These are phyloP conservation scores for Trichosporon ovoides DNA, from an alignment of 1,284 basidiomycete species.

Conservation along the genomic window DNA sequence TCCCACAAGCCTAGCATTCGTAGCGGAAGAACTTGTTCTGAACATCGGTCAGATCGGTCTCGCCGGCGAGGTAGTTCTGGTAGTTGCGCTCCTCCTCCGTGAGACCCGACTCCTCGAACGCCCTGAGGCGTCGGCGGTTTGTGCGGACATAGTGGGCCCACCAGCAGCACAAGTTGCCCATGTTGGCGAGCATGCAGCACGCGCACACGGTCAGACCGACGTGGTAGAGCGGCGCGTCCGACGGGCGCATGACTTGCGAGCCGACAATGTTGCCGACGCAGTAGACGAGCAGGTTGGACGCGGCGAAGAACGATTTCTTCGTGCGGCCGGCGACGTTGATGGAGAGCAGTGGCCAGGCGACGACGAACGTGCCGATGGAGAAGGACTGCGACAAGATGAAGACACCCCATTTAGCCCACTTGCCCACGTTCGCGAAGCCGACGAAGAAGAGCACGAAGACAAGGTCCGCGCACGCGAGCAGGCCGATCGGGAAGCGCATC, in stretches of 20 bases:
- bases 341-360: conserved; percentile 14
- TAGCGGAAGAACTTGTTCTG: background rate
- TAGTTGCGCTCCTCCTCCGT: conserved; percentile 26
- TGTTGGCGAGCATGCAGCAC: conserved; percentile 13
- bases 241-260: conserved; percentile 22
- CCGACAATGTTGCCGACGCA: conserved; percentile 31
- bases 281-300: conserved; percentile 20
- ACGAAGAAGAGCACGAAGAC: conserved; percentile 24
- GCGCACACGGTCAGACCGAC: conserved; percentile 22
- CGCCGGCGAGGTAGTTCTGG: conserved; percentile 26
- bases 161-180: conserved; percentile 18
- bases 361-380: conserved; percentile 21
- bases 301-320: conserved; percentile 24
- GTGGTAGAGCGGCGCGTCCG: conserved; percentile 26
- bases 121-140: conserved; percentile 26
- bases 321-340: conserved; percentile 21
- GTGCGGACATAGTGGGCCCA: conserved; percentile 24
- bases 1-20: background rate
- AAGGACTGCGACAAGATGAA: conserved; percentile 17
- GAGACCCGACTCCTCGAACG: conserved; percentile 21
- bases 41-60: conserved; percentile 31
- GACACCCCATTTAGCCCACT: conserved; percentile 26
- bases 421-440: conserved; percentile 15
- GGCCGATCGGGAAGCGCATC: conserved; percentile 26
- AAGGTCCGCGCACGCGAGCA: conserved; percentile 15